A percentile compares a stretch with the other conserved stretches of the same genome.
phyloP scores from a whole-genome alignment of 352 stramenopile species.

The Phytopythium ostracodes region DNA sequence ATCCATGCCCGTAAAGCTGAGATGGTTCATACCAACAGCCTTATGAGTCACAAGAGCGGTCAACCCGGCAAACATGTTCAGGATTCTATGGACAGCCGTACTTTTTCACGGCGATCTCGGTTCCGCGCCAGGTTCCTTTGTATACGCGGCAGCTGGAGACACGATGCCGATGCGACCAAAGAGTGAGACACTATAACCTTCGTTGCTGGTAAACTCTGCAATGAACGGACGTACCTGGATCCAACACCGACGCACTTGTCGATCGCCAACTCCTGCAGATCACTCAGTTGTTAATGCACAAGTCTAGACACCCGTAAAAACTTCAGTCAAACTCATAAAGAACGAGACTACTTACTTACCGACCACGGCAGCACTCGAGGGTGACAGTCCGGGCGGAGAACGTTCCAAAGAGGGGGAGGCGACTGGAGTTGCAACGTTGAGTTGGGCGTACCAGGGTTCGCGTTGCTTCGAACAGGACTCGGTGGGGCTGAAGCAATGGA shows the following conservation, averaged over 20 bases:
- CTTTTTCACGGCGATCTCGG: conserved; percentile 74
- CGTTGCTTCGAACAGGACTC: background rate
- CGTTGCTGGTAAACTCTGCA: background rate
- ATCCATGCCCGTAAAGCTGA: conserved; percentile 53
- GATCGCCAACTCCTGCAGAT: conserved; percentile 27
- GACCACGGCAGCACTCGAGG: background rate
- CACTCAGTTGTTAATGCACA: background rate
- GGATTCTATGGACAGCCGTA: conserved; percentile 13
- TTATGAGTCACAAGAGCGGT: background rate
- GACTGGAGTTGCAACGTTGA: background rate
- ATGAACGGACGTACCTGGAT: conserved; percentile 37
- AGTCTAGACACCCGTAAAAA: background rate
- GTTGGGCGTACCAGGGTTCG: background rate
- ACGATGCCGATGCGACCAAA: background rate
- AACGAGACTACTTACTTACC: too few relatives aligned
- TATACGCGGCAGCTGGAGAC: conserved; percentile 64
- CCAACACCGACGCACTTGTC: conserved; percentile 59
- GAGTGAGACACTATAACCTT: background rate
- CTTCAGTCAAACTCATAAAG: too few relatives aligned
- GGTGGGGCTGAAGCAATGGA: background rate
- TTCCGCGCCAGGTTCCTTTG: conserved; percentile 68
- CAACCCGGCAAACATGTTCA: too few relatives aligned
- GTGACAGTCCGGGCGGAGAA: background rate
- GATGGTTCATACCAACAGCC: background rate
- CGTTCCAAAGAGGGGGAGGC: background rate